Conservation (phyloP, 202 grass and related monocot genomes). For the Elaeis oleifera region DNA sequence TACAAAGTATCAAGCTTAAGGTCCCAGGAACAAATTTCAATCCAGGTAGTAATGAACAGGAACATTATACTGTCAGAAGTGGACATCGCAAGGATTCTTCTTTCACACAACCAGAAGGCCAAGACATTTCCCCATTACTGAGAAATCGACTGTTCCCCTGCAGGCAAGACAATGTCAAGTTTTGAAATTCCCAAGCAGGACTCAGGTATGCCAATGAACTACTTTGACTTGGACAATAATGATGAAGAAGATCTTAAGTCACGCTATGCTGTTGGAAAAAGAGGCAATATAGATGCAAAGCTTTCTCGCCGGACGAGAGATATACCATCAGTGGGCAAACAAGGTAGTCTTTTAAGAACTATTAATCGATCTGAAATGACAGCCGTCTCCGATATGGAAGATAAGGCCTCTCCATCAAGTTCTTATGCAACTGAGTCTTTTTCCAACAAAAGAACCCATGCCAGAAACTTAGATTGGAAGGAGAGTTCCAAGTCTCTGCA, state of each 20-base stretch:
- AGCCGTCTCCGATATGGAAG: slow-evolving; percentile 9
- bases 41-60: not conserved
- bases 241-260: slow-evolving; percentile 24
- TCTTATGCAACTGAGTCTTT: slow-evolving; percentile 10
- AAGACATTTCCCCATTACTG: not conserved
- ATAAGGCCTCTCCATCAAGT: slow-evolving; percentile 14
- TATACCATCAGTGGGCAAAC: slow-evolving; percentile 31
- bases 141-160: not conserved
- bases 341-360: slow-evolving; percentile 18
- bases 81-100: not conserved
- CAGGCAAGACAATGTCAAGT: slow-evolving; percentile 21
- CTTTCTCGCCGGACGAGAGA: slow-evolving; percentile 47
- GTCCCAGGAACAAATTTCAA: not conserved
- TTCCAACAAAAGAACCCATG: slow-evolving; percentile 3
- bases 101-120: not conserved
- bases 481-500: slow-evolving; percentile 18
- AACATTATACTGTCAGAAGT: not conserved
- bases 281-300: slow-evolving; percentile 35
- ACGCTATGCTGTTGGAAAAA: slow-evolving; percentile 19
- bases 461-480: slow-evolving; percentile 15
- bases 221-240: slow-evolving; percentile 42
- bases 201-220: slow-evolving; percentile 25
- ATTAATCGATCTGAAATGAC: not conserved
- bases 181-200: slow-evolving; percentile 20
- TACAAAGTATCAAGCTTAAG: not conserved